These are phyloP conservation scores for Cokeromyces recurvatus DNA, from an alignment of 371 early-diverging fungal species.

Conservation along the genomic window DNA sequence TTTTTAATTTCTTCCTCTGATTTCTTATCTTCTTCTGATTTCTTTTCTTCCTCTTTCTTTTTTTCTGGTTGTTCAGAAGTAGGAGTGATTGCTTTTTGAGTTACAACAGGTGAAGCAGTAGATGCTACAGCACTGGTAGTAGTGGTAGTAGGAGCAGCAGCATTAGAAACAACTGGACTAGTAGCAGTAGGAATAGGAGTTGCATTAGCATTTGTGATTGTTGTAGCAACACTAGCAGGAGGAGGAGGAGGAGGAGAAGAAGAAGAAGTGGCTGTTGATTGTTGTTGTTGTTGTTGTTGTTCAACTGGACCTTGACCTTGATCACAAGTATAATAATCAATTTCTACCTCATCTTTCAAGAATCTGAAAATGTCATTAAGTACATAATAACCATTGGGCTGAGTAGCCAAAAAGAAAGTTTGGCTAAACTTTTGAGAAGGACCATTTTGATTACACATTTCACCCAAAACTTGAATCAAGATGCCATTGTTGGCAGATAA, in stretches of 20 bases:
- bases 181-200: neutral
- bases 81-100: neutral
- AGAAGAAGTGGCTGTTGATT: too few relatives aligned
- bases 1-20: too few relatives aligned
- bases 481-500: conserved; percentile 75
- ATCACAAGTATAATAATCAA: conserved; percentile 44
- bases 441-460: conserved; percentile 80
- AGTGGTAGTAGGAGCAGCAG: neutral
- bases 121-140: neutral
- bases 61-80: too few relatives aligned
- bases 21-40: too few relatives aligned
- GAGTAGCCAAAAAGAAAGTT: conserved; percentile 90
- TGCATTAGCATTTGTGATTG: neutral
- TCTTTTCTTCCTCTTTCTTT: too few relatives aligned
- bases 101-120: neutral
- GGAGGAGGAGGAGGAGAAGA: neutral
- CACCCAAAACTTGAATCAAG: conserved; percentile 88
- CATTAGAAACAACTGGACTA: neutral
- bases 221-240: neutral
- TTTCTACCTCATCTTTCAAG: conserved; percentile 73
- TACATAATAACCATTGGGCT: conserved; percentile 89
- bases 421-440: conserved; percentile 86
- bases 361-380: conserved; percentile 94
- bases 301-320: neutral
- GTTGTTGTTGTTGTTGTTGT: conserved; percentile 5